Conservation (phyloP, 495 filamentous ascomycete genomes). For the Lophiotrema nucula region DNA sequence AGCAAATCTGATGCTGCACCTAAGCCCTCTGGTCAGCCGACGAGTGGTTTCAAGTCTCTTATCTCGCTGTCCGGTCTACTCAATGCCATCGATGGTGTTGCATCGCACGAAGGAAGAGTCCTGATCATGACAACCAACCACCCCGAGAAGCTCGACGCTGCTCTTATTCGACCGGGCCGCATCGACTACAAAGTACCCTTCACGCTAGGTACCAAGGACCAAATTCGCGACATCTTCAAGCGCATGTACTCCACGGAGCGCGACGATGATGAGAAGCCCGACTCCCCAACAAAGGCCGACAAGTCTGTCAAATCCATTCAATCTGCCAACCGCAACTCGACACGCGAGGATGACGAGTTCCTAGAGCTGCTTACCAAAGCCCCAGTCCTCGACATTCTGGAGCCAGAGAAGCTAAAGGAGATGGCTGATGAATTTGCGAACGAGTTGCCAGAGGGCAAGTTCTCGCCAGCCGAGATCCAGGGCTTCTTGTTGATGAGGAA, state of each 20-base stretch:
- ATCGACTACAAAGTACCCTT: slow-evolving; percentile 74
- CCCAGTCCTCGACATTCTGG: slow-evolving; percentile 9
- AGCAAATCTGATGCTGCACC: neutral
- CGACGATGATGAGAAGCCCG: neutral
- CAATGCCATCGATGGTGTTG: slow-evolving; percentile 83
- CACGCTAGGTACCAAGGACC: slow-evolving; percentile 45
- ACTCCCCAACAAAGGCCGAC: neutral
- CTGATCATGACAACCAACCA: slow-evolving; percentile 86
- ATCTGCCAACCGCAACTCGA: neutral
- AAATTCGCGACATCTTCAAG: slow-evolving; percentile 30
- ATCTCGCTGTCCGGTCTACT: slow-evolving; percentile 75
- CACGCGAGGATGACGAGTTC: slow-evolving; percentile 1
- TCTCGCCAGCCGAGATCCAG: slow-evolving; percentile 76
- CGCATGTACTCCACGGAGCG: slow-evolving; percentile 33
- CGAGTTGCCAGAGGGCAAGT: slow-evolving; percentile 60
- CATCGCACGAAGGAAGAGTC: slow-evolving; percentile 75
- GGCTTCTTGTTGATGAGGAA: slow-evolving; percentile 53
- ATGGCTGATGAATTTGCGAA: slow-evolving; percentile 60
- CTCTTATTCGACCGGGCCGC: slow-evolving; percentile 72
- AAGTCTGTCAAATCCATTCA: neutral
- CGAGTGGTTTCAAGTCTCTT: slow-evolving; percentile 40
- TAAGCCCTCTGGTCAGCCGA: neutral
- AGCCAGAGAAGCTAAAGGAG: slow-evolving; percentile 38
- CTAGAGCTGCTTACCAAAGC: slow-evolving; percentile 3
- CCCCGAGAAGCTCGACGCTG: slow-evolving; percentile 69